These are phyloP conservation scores for Omphalotus guepiniiformis DNA, from an alignment of 768 basidiomycete genomes.

Conservation along the genomic window DNA sequence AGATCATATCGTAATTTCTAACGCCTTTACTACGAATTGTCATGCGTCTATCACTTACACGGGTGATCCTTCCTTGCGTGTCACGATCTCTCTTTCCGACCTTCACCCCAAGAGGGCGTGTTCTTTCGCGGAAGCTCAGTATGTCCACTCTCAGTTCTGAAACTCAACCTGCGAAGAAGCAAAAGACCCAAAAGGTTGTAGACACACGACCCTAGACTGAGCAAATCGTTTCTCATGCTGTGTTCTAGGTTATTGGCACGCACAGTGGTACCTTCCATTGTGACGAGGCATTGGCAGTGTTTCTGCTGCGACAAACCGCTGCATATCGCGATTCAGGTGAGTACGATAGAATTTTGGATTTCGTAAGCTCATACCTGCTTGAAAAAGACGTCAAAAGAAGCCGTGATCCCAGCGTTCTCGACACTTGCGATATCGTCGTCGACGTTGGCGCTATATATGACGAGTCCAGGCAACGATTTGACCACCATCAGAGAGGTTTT, in stretches of 20 bases:
- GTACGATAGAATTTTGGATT: conserved; percentile 9
- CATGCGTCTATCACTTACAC: neutral
- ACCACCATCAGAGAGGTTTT: conserved; percentile 97
- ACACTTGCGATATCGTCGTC: conserved; percentile 88
- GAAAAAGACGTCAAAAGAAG: conserved; percentile 60
- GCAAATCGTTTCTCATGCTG: neutral
- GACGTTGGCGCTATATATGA: conserved; percentile 96
- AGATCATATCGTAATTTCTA: neutral
- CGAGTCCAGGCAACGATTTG: conserved; percentile 70
- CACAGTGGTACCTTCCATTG: conserved; percentile 97
- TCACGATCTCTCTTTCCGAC: neutral
- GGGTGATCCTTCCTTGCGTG: neutral
- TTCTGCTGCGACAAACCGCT: conserved; percentile 74
- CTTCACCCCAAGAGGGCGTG: neutral
- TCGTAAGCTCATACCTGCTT: conserved; percentile 3
- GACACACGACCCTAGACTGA: neutral
- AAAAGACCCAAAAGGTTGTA: neutral
- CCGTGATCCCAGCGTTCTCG: conserved; percentile 66
- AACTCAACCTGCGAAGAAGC: conserved; percentile 11
- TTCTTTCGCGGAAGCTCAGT: neutral
- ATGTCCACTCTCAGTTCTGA: neutral
- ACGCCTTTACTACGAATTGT: neutral
- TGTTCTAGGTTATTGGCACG: conserved; percentile 72
- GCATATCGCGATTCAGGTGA: conserved; percentile 73
- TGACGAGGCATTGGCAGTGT: conserved; percentile 94